A percentile compares a stretch with the other conserved stretches of the same genome.
Evolutionary conservation across 441 rosid species (phyloP).

Genomic region (Pelargonium cotyledonis): DNA sequence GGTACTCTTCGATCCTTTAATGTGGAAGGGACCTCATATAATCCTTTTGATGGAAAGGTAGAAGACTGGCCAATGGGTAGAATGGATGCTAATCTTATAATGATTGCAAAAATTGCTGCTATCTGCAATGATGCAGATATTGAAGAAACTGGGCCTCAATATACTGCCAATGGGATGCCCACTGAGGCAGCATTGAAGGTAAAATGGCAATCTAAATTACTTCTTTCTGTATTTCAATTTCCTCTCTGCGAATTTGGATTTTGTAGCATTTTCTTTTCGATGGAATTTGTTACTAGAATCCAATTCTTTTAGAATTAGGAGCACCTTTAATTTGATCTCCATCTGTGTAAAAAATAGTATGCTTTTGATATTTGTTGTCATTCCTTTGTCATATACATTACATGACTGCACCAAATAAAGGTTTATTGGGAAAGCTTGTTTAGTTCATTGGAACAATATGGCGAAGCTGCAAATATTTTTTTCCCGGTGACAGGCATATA

Average conservation of each 20-base stretch:
- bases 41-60: slow-evolving; percentile 37
- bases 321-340: not conserved
- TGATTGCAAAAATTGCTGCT: slow-evolving; percentile 36
- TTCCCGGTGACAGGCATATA: not conserved
- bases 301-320: not conserved
- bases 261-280: not conserved
- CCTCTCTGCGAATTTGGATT: not conserved
- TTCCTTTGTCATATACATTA: not conserved
- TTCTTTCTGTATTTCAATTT: not conserved
- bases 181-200: slow-evolving; percentile 50
- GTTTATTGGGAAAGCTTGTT: not conserved
- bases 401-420: not conserved
- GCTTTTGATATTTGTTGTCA: not conserved
- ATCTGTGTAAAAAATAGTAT: not conserved
- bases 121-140: slow-evolving; percentile 40
- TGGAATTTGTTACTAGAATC: not conserved
- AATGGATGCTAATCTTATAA: slow-evolving; percentile 43
- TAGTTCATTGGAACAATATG: not conserved
- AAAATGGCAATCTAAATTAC: not conserved
- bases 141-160: slow-evolving; percentile 28
- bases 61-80: slow-evolving; percentile 30
- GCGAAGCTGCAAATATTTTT: not conserved
- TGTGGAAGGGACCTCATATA: slow-evolving; percentile 43
- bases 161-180: slow-evolving; percentile 42
- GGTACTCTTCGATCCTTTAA: slow-evolving; percentile 28